Evolutionary conservation across 192 early-diverging fungal species (phyloP).

Genomic region (Lobosporangium transversale): DNA sequence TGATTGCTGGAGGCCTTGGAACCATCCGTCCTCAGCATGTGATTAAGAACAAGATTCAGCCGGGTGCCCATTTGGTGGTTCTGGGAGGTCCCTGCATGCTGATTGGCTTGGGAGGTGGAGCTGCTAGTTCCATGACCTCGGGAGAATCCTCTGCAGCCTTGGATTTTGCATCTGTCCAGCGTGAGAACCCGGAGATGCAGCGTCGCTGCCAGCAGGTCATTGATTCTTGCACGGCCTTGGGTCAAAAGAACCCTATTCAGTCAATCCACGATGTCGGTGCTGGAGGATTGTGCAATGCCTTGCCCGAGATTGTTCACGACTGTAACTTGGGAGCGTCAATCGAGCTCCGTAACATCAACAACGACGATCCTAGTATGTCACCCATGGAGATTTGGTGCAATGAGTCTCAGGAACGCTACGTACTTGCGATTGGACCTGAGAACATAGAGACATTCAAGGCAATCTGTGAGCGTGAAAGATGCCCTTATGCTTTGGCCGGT

Average conservation of each 20-base stretch:
- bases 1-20: constrained; percentile 98
- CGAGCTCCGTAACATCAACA: constrained; percentile 91
- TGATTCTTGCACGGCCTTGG: constrained; percentile 89
- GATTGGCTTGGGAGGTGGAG: constrained; percentile 99
- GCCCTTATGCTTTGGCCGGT: constrained; percentile 92
- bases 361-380: constrained; percentile 91
- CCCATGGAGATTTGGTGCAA: constrained; percentile 99
- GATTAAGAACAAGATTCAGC: constrained; percentile 84
- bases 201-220: constrained; percentile 97
- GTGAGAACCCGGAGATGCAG: constrained; percentile 99
- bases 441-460: constrained; percentile 73
- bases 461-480: constrained; percentile 91
- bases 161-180: constrained; percentile 98
- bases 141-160: constrained; percentile 89
- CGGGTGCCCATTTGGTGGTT: constrained; percentile 86
- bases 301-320: constrained; percentile 99
- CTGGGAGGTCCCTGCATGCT: constrained; percentile 98
- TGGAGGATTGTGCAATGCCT: constrained; percentile 97
- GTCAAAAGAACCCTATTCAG: constrained; percentile 85
- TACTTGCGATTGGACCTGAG: constrained; percentile 85
- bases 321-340: constrained; percentile 89
- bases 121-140: constrained; percentile 93
- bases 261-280: constrained; percentile 99
- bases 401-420: constrained; percentile 98
- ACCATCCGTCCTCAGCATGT: constrained; percentile 91